Base-by-base conservation (phyloP, 208 protist genomes). In the Acanthamoeba royreba region DNA sequence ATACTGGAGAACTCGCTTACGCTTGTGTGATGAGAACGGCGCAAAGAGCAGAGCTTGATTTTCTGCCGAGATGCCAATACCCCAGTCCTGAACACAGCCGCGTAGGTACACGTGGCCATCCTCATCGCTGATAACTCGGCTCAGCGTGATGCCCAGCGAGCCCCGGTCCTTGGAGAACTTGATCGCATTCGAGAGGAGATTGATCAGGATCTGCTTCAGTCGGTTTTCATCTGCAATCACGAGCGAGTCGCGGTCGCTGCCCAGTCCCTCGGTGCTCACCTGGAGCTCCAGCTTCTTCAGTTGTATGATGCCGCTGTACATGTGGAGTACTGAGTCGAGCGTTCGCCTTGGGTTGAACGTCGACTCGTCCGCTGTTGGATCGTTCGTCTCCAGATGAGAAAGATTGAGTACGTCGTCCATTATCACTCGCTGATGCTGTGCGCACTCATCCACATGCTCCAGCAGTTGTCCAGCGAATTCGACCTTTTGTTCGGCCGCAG, bases 41-140 rank as follows among this genome's bases (percentile, higher is more conserved):
- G 45, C 42, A 31, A 88, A 97, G 9, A 97, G 55, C 22, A 81
- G 31, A 2, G 66, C 74, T 22, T 92, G 95, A 17, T 93, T 22
- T 19, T 88, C 81, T 47, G 53, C 81, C 33, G 81, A 31, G 46
- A 88, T 88, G 9, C 81, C 81, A 2, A 88, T 11, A 1, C 81
- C 81, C 4, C 19, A n/a, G 66, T 97, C 96, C 40, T 11, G 13
- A 15, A 88, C 47, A 17, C 52, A 33, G 52, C 45, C 81, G 46
- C 45, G 28, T 9, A 88, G 45, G 45, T 63, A 45, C 22, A 45
- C 81, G 31, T 42, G 66, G 31, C 31, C 66, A 15, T 11, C 11
- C 11, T 77, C n/a, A n/a, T n/a, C n/a, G n/a, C n/a, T n/a, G n/a
- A n/a, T n/a, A n/a, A n/a, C n/a, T n/a, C n/a, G n/a, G n/a, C 72